These are phyloP conservation scores for Epicoccum nigrum DNA, from an alignment of 2,329 filamentous ascomycete species.

Conservation along the genomic window DNA sequence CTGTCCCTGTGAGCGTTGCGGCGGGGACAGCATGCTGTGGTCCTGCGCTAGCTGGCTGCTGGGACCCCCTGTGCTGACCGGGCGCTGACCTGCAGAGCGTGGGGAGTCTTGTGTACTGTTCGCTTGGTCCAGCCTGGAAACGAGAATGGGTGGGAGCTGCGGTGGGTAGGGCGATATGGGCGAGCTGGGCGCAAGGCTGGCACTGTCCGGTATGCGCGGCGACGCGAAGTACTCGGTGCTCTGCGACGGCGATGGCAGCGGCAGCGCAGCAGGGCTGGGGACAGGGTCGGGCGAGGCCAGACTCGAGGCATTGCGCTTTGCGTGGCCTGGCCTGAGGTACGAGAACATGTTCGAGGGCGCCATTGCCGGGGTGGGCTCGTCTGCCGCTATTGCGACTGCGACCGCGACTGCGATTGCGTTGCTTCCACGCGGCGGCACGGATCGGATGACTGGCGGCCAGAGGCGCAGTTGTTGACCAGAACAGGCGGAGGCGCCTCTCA, in stretches of 20 bases:
- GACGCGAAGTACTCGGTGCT: constrained; percentile 38
- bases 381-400: constrained; percentile 24
- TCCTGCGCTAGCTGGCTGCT: constrained; percentile 18
- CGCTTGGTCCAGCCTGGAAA: constrained; percentile 40
- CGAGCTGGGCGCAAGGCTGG: constrained; percentile 38
- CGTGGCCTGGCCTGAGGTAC: constrained; percentile 47
- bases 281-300: constrained; percentile 43
- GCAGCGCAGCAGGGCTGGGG: constrained; percentile 31
- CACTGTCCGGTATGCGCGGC: constrained; percentile 40
- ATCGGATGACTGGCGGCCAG: constrained; percentile 8
- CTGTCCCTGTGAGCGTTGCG: constrained; percentile 25
- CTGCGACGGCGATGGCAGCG: constrained; percentile 38
- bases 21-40: constrained; percentile 27
- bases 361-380: constrained; percentile 34
- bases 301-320: constrained; percentile 47
- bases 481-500: constrained; percentile 37
- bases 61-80: constrained; percentile 13
- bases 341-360: constrained; percentile 50
- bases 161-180: constrained; percentile 49
- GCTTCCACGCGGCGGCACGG: constrained; percentile 16
- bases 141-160: constrained; percentile 48
- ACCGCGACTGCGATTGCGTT: no score
- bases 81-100: constrained; percentile 17
- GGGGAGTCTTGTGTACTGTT: constrained; percentile 18
- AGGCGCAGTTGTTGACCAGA: constrained; percentile 1